Percentiles rank a stretch among this genome's conserved stretches.
phyloP scores from a whole-genome alignment of 208 protist species.

The Angomonas deanei region DNA sequence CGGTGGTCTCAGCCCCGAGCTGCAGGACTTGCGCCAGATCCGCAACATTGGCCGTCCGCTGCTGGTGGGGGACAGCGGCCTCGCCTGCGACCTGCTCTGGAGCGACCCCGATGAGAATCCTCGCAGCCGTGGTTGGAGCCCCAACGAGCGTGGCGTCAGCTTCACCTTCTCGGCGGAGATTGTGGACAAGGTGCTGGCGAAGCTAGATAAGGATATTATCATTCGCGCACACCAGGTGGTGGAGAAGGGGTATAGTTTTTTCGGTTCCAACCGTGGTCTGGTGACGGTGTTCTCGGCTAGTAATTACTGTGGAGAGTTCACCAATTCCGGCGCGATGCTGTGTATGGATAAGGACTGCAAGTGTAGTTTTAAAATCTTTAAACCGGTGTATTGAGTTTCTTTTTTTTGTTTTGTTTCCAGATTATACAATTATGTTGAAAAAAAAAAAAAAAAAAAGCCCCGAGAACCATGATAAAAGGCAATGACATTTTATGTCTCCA shows the following conservation, averaged over 20 bases:
- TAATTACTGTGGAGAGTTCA: conserved; percentile 99
- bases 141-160: conserved; percentile 97
- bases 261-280: conserved; percentile 94
- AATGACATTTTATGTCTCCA: no score
- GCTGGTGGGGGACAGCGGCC: conserved; percentile 65
- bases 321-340: conserved; percentile 99
- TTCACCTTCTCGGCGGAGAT: conserved; percentile 97
- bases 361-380: conserved; percentile 97
- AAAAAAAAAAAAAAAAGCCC: neutral
- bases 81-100: conserved; percentile 97
- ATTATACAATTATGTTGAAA: neutral
- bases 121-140: conserved; percentile 49
- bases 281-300: conserved; percentile 99
- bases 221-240: conserved; percentile 98
- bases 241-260: conserved; percentile 98
- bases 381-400: conserved; percentile 44
- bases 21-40: conserved; percentile 97
- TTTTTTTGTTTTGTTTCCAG: conserved; percentile 11
- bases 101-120: conserved; percentile 93
- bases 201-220: conserved; percentile 97
- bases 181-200: conserved; percentile 92
- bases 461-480: neutral
- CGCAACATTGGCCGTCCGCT: conserved; percentile 43
- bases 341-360: conserved; percentile 93
- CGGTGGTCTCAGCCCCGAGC: conserved; percentile 96